Conservation (phyloP, 1,284 basidiomycete species). For the Puccinia brachypodii region DNA sequence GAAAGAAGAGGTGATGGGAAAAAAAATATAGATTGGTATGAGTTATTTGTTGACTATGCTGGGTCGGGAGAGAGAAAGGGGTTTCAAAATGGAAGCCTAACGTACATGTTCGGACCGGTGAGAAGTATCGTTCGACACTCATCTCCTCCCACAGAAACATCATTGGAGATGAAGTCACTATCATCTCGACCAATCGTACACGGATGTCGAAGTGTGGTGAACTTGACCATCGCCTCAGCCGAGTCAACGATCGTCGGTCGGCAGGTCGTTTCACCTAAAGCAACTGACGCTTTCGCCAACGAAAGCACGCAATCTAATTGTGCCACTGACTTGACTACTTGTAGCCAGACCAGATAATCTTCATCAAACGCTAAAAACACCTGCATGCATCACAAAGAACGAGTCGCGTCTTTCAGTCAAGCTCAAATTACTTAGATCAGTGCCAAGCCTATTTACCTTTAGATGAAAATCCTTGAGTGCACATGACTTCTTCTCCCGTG, state of each 20-base stretch:
- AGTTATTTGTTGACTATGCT: conserved; percentile 53
- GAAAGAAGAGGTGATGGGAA: not conserved
- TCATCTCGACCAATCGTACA: conserved; percentile 56
- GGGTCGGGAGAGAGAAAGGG: not conserved
- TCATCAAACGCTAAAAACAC: conserved; percentile 54
- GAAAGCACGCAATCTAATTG: conserved; percentile 92
- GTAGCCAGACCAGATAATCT: conserved; percentile 54
- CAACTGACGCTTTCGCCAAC: conserved; percentile 81
- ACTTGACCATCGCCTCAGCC: conserved; percentile 74
- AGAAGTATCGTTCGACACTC: conserved; percentile 78
- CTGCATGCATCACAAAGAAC: conserved; percentile 28
- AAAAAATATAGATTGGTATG: not conserved
- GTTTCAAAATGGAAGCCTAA: not conserved
- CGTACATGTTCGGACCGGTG: conserved; percentile 86
- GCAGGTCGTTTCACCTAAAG: conserved; percentile 88
- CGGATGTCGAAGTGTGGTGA: conserved; percentile 81
- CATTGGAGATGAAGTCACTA: conserved; percentile 84
- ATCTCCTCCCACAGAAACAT: conserved; percentile 79
- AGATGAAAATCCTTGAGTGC: conserved; percentile 78
- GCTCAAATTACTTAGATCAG: not conserved
- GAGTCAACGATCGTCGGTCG: conserved; percentile 82
- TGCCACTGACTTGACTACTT: conserved; percentile 66
- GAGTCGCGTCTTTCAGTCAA: not conserved
- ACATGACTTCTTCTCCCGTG: conserved; percentile 76
- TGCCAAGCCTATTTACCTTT: conserved; percentile 55